These are phyloP conservation scores for Francoa sonchifolia DNA, from an alignment of 441 rosid genomes.

Conservation along the genomic window DNA sequence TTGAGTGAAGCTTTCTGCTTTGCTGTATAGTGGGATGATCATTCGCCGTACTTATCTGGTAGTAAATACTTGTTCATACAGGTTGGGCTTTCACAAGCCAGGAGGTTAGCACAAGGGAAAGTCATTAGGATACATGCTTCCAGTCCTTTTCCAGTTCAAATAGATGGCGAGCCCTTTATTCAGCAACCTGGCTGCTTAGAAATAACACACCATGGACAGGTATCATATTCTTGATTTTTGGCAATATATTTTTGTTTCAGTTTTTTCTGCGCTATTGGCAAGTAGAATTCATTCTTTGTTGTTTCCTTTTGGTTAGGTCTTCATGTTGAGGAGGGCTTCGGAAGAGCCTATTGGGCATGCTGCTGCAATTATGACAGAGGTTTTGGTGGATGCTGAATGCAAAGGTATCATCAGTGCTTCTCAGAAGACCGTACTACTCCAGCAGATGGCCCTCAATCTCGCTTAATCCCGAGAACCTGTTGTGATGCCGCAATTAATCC, in stretches of 20 bases:
- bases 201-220: conserved; percentile 58
- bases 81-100: conserved; percentile 62
- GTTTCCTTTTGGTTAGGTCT: conserved; percentile 27
- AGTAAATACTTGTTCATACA: conserved; percentile 7
- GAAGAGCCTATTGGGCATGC: conserved; percentile 63
- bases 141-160: conserved; percentile 53
- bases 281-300: background rate
- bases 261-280: background rate
- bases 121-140: conserved; percentile 43
- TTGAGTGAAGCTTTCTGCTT: too few species aligned
- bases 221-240: conserved; percentile 6
- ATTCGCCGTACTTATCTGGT: background rate
- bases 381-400: conserved; percentile 51
- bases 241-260: too few species aligned
- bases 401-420: conserved; percentile 49
- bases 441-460: conserved; percentile 50
- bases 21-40: too few species aligned
- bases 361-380: conserved; percentile 53
- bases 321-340: conserved; percentile 54
- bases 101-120: conserved; percentile 56
- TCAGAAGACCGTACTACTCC: conserved; percentile 48
- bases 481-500: background rate
- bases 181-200: conserved; percentile 60
- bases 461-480: conserved; percentile 10
- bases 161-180: conserved; percentile 70